Percentiles rank a stretch among this genome's conserved stretches.
Evolutionary conservation across 305 asterid genomes (phyloP).

Genomic region (Fraxinus nigra): DNA sequence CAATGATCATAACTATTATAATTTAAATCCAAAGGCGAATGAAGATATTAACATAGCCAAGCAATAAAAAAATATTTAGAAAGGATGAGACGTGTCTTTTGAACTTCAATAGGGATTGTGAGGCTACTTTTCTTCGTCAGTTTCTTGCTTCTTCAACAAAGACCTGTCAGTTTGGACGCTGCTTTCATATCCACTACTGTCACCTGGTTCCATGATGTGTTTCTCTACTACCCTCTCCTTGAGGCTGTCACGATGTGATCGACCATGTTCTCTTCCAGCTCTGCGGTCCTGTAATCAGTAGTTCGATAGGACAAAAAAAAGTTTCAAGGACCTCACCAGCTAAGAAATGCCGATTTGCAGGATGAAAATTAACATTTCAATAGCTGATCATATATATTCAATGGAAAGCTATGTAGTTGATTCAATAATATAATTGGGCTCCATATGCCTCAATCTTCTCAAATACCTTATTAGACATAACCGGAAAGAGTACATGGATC

Average conservation of each 20-base stretch:
- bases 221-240: constrained; percentile 46
- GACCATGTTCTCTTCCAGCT: constrained; percentile 47
- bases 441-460: neutral
- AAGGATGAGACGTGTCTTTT: constrained; percentile 3
- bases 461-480: neutral
- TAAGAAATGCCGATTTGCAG: neutral
- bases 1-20: constrained; percentile 15
- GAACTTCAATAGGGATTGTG: constrained; percentile 1
- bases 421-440: neutral
- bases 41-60: constrained; percentile 43
- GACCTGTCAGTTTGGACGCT: constrained; percentile 53
- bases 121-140: constrained; percentile 51
- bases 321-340: neutral
- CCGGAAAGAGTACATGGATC: neutral
- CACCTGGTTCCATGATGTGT: constrained; percentile 60
- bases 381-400: neutral
- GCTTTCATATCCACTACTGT: constrained; percentile 86
- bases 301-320: neutral
- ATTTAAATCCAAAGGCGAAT: constrained; percentile 27
- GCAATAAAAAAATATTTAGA: constrained; percentile 9
- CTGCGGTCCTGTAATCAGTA: constrained; percentile 57
- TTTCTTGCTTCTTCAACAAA: constrained; percentile 60
- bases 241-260: constrained; percentile 33
- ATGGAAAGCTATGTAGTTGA: neutral
- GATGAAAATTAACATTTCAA: neutral